Evolutionary conservation across 768 basidiomycete genomes (phyloP).

Genomic region (Krasilnikovozyma curviuscula): DNA sequence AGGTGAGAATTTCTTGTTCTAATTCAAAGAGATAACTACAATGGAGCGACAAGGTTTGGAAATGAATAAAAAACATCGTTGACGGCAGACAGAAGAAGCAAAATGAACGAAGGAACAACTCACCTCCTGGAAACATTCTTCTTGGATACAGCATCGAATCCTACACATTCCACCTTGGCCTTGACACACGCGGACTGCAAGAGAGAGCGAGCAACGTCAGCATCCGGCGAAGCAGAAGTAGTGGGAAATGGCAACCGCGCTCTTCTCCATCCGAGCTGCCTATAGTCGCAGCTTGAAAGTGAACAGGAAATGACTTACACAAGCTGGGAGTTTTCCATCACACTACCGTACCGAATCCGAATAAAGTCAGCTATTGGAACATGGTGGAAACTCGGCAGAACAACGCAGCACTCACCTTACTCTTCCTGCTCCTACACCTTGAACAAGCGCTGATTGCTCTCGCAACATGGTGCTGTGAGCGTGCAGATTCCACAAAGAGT

Average conservation of each 20-base stretch:
- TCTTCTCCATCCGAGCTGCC: slow-evolving; percentile 5
- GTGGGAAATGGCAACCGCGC: not conserved
- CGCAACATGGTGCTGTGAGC: slow-evolving; percentile 25
- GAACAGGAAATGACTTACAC: slow-evolving; percentile 14
- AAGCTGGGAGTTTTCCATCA: slow-evolving; percentile 28
- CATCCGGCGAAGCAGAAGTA: not conserved
- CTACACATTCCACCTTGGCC: slow-evolving; percentile 28
- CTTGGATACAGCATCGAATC: slow-evolving; percentile 28
- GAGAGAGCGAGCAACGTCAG: not conserved
- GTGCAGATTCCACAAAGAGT: no score
- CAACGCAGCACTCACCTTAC: slow-evolving; percentile 13
- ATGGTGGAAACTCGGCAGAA: not conserved
- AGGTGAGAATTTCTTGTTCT: slow-evolving; percentile 25
- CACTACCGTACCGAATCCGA: slow-evolving; percentile 14
- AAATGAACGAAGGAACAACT: slow-evolving; percentile 3
- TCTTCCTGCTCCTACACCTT: slow-evolving; percentile 25
- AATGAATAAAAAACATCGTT: not conserved
- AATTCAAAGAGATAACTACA: slow-evolving; percentile 26
- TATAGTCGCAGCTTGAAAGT: not conserved
- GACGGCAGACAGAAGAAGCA: not conserved
- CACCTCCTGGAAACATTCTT: slow-evolving; percentile 27
- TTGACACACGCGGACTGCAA: slow-evolving; percentile 20
- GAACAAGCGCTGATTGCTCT: slow-evolving; percentile 27
- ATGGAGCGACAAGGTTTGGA: not conserved
- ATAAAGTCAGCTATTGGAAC: not conserved